These are phyloP conservation scores for Furcasterigmium furcatum DNA, from an alignment of 2,329 filamentous ascomycete species.

Conservation along the genomic window DNA sequence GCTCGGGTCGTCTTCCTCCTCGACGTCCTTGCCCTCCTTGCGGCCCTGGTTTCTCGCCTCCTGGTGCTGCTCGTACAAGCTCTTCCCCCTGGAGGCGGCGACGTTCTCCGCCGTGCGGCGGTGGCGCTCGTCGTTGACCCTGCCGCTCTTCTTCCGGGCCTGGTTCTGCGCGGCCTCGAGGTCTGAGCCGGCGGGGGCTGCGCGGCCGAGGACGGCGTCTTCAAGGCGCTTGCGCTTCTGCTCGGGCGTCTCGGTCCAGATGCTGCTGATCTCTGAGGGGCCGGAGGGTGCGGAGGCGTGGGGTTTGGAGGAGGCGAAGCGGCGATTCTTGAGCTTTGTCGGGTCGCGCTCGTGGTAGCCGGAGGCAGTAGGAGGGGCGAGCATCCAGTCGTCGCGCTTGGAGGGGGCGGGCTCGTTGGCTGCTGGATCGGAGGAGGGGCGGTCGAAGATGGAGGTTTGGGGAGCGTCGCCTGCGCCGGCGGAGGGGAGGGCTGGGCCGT, in stretches of 20 bases:
- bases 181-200: constrained; percentile 32
- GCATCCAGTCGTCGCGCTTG: constrained; percentile 83
- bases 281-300: constrained; percentile 23
- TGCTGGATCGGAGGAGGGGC: constrained; percentile 20
- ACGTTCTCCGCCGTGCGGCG: constrained; percentile 44
- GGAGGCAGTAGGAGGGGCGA: constrained; percentile 60
- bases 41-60: constrained; percentile 25
- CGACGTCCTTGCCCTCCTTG: constrained; percentile 34
- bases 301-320: constrained; percentile 69
- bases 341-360: constrained; percentile 68
- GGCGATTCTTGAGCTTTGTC: constrained; percentile 76
- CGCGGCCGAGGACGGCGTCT: constrained; percentile 77
- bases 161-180: constrained; percentile 26
- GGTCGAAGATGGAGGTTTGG: constrained; percentile 38
- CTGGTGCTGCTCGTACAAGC: constrained; percentile 58
- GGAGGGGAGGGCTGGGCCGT: constrained; percentile 56
- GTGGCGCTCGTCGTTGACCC: constrained; percentile 45
- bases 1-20: constrained; percentile 87
- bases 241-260: constrained; percentile 91
- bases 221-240: constrained; percentile 79
- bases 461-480: constrained; percentile 36
- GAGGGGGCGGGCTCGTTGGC: constrained; percentile 36
- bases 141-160: constrained; percentile 46
- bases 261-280: constrained; percentile 54
- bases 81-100: constrained; percentile 52